Base-by-base conservation (phyloP, 2,329 filamentous ascomycete species). In the Mariannaea elegans region DNA sequence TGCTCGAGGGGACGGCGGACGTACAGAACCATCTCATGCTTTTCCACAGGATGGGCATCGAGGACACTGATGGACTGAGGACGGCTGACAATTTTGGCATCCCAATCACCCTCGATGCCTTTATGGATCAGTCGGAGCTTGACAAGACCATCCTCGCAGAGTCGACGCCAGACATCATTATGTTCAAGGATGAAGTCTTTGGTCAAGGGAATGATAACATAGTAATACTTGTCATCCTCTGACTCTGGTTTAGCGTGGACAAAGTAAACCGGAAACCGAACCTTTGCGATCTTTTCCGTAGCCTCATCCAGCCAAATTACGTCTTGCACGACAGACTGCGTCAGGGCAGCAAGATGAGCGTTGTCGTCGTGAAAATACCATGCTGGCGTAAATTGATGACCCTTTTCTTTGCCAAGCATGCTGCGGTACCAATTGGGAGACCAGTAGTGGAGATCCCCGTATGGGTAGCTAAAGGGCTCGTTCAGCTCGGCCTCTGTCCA, bases 261-360 rank as follows among this genome's bases (percentile, higher is more conserved):
- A 47, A 65, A 65, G 34, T 60, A 62, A 14, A 47, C 62, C 8
- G 18, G 23, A 16, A 55, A 36, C n/a, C 23, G 49, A 12, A 18
- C 23, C 8, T 46, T n/a, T 4, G 14, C 14, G 9, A 55, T 55
- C 41, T 55, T 13, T 19, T n/a, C 21, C n/a, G 14, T 44, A 8
- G 50, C 59, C 2, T 46, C 7, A 10, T 56, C n/a, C 3, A 64
- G 13, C 59, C 59, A 64, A 19, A 64, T 36, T 9, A 54, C 19
- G 38, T 62, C 62, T 27, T 64, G 62, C 16, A 57, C 34, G 10
- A 53, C 21, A 3, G 62, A 62, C 34, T 62, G 59, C 4, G 32
- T 42, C 13, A 53, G 4, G 1, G 18, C 59, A 16, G 51, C 19
- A 7, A 64, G 7, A 14, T 53, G 59, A 1, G 44, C 13, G 16